Percentiles rank a stretch among this genome's conserved stretches.
phyloP scores from a whole-genome alignment of 2,329 filamentous ascomycete genomes.

The Colletotrichum kahawae region DNA sequence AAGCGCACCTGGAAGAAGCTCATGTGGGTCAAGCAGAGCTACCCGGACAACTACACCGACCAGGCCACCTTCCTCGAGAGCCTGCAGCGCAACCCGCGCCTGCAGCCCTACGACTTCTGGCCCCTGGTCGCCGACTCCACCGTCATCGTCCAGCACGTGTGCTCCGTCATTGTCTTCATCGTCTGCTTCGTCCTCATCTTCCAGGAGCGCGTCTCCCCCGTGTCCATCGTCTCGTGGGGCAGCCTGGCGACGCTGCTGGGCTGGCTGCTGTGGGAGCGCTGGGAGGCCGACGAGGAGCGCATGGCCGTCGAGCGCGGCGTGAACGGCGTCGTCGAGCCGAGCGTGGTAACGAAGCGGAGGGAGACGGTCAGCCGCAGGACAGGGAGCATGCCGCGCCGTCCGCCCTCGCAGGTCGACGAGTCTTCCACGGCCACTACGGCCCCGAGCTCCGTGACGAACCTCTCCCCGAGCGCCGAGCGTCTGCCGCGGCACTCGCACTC shows the following conservation, averaged over 20 bases:
- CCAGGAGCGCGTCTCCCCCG: conserved; percentile 83
- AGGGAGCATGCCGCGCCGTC: conserved; percentile 40
- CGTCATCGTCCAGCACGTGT: conserved; percentile 96
- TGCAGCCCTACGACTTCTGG: conserved; percentile 98
- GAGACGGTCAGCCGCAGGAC: conserved; percentile 36
- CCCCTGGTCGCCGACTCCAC: conserved; percentile 93
- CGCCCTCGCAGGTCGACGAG: conserved; percentile 19
- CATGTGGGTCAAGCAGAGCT: conserved; percentile 96
- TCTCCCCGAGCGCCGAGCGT: conserved; percentile 22
- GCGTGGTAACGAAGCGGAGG: conserved; percentile 29
- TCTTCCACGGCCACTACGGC: conserved; percentile 1
- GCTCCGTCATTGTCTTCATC: conserved; percentile 91
- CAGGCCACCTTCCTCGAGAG: conserved; percentile 96
- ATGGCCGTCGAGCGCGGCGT: conserved; percentile 25
- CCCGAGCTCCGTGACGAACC: conserved; percentile 1
- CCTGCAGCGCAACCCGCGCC: conserved; percentile 89
- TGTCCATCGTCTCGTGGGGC: conserved; percentile 86
- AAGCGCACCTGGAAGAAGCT: conserved; percentile 91
- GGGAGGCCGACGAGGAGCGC: conserved; percentile 71
- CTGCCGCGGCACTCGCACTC: conserved; percentile 52
- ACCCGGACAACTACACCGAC: conserved; percentile 99
- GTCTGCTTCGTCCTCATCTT: conserved; percentile 93
- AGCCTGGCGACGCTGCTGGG: conserved; percentile 83
- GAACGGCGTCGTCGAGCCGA: conserved; percentile 40
- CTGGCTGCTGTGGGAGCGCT: conserved; percentile 91